These are phyloP conservation scores for Bipolaris cookei DNA, from an alignment of 2,329 filamentous ascomycete species.

Conservation along the genomic window DNA sequence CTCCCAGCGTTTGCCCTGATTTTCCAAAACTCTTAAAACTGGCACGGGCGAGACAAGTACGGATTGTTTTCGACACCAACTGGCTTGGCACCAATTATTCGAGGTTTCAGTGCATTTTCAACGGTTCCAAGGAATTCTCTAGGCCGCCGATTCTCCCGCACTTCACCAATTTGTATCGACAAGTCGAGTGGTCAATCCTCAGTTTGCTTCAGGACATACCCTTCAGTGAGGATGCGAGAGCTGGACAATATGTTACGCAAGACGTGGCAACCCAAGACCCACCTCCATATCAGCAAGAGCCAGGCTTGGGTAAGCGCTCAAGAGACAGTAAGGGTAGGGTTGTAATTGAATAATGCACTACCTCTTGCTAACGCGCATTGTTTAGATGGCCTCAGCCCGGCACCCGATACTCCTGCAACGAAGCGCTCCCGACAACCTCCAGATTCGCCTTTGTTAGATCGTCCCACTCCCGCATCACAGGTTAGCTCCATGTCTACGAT, in stretches of 20 bases:
- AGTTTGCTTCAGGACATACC: not conserved
- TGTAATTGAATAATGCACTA: not conserved
- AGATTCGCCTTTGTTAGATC: not conserved
- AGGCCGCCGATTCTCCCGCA: not conserved
- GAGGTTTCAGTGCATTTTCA: not conserved
- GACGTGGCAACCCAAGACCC: not conserved
- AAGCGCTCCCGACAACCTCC: not conserved
- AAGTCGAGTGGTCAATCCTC: constrained; percentile 4
- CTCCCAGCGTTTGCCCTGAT: not conserved
- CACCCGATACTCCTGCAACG: not conserved
- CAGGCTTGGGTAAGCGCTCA: not conserved
- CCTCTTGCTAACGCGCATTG: not conserved
- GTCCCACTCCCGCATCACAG: not conserved
- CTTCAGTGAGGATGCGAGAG: not conserved
- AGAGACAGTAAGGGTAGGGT: not conserved
- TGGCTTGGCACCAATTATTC: not conserved
- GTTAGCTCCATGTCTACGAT: not conserved
- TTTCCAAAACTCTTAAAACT: not conserved
- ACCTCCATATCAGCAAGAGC: not conserved
- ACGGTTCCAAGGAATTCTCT: not conserved
- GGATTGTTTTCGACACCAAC: constrained; percentile 3
- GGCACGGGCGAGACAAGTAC: not conserved
- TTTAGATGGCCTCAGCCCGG: not conserved
- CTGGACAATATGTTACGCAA: not conserved
- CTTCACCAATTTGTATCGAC: constrained; percentile 2